Evolutionary conservation across 306 rosid genomes (phyloP).

Genomic region (Cyclanthera cordifolia): DNA sequence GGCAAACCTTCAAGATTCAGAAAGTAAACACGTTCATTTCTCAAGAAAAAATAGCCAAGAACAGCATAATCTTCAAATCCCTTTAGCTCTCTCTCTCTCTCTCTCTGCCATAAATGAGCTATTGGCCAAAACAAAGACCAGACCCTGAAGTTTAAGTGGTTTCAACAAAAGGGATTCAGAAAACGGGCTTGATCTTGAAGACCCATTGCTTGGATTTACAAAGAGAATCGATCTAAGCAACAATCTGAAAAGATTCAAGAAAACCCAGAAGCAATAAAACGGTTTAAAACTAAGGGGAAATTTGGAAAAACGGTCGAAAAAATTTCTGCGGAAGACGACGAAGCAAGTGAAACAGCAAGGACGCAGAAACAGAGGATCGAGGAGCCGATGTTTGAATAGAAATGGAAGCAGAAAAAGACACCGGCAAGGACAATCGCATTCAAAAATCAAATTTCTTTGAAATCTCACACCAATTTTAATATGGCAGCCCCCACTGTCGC

Average conservation of each 20-base stretch:
- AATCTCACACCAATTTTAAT: no score
- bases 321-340: no score
- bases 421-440: slow-evolving; percentile 26
- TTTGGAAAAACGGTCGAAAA: slow-evolving; percentile 17
- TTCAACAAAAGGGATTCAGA: slow-evolving; percentile 28
- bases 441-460: slow-evolving; percentile 41
- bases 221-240: slow-evolving; percentile 24
- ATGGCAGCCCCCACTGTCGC: slow-evolving; percentile 31
- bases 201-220: slow-evolving; percentile 20
- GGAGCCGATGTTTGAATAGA: not conserved
- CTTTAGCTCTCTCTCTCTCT: slow-evolving; percentile 21
- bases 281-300: slow-evolving; percentile 16
- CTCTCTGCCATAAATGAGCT: slow-evolving; percentile 11
- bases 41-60: slow-evolving; percentile 18
- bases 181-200: slow-evolving; percentile 16
- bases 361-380: not conserved
- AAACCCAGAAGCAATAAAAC: slow-evolving; percentile 7
- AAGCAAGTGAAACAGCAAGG: not conserved
- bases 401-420: slow-evolving; percentile 24
- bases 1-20: slow-evolving; percentile 63
- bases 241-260: not conserved
- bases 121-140: slow-evolving; percentile 21
- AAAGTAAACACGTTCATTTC: slow-evolving; percentile 13
- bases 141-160: not conserved
- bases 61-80: slow-evolving; percentile 34